A percentile compares a stretch with the other conserved stretches of the same genome.
These are phyloP conservation scores for Pseudogymnoascus sp. DNA, from an alignment of 2,329 filamentous ascomycete genomes.

Conservation along the genomic window DNA sequence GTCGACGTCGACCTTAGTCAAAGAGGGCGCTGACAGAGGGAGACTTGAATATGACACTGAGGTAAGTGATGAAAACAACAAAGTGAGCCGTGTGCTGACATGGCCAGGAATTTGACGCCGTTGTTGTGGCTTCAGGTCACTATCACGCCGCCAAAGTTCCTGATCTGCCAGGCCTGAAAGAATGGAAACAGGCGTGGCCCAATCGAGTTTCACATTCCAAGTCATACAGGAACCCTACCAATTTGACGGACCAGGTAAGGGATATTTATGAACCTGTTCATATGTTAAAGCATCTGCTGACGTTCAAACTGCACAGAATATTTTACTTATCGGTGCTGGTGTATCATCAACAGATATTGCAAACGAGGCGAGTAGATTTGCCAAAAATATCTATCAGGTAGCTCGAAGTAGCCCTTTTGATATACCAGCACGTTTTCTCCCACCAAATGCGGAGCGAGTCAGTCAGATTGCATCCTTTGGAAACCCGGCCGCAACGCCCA, in stretches of 20 bases:
- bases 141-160: slow-evolving; percentile 59
- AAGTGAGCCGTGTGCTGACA: not conserved
- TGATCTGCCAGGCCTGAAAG: slow-evolving; percentile 48
- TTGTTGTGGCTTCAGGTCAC: slow-evolving; percentile 61
- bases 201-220: slow-evolving; percentile 60
- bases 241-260: slow-evolving; percentile 46
- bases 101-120: slow-evolving; percentile 50
- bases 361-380: slow-evolving; percentile 17
- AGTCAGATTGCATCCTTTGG: slow-evolving; percentile 19
- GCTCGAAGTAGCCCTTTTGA: slow-evolving; percentile 20
- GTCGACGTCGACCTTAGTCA: slow-evolving; percentile 13
- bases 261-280: slow-evolving; percentile 33
- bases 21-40: slow-evolving; percentile 9
- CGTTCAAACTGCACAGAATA: slow-evolving; percentile 32
- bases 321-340: slow-evolving; percentile 49
- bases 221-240: slow-evolving; percentile 56
- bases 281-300: slow-evolving; percentile 17
- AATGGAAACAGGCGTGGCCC: slow-evolving; percentile 49
- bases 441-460: slow-evolving; percentile 16
- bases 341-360: slow-evolving; percentile 40
- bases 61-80: slow-evolving; percentile 9
- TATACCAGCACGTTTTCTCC: slow-evolving; percentile 18
- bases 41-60: slow-evolving; percentile 9
- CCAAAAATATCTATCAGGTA: slow-evolving; percentile 23
- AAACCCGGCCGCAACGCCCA: slow-evolving; percentile 26